Base-by-base conservation (phyloP, 441 rosid species). In the Viola pubescens region DNA sequence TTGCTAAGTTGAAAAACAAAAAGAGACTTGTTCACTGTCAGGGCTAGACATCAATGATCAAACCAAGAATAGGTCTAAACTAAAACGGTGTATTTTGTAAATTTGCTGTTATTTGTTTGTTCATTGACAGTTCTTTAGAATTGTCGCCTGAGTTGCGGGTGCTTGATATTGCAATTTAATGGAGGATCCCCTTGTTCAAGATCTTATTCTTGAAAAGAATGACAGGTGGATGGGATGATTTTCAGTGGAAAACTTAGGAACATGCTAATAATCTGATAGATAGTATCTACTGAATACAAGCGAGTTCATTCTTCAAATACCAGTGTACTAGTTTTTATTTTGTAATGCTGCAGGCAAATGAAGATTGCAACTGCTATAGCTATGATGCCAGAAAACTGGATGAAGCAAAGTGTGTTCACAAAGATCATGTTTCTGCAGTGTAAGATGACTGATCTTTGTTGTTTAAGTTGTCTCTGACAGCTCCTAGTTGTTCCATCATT, bases 361-460 rank as follows among this genome's bases (percentile, higher is more conserved):
- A 90, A 79, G 99, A 92, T 77, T 81, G 87, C 71, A 88, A 73
- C 64, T 90, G 97, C 78, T 90, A 94, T 70, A 88, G 97, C 64
- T 94, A 79, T 69, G 96, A 94, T 67, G 75, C 85, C 61, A 81
- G 99, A 74, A 94, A 88, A 72, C 60, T 90, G 76, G 81, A 79
- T 3, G 97, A 86, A 73, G 94, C 96, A 58, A 85, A 85, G 77
- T 86, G 89, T 62, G 99, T 94, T 52, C 99, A 94, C 75, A 81
- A 81, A 80, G 97, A 86, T 76, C 99, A 94, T 71, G 97, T 90
- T 71, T 90, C 99, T 77, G 91, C 99, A 59, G 97, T 94, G 97
- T 94, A 85, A 79, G 92, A 71, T 62, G 51, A 56, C 72, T 9
- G 51, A 12, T 58, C 12, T 19, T 39, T 68, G 7, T 42, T 41